Conservation (phyloP, 2,329 filamentous ascomycete genomes). For the Parastagonospora nodorum region DNA sequence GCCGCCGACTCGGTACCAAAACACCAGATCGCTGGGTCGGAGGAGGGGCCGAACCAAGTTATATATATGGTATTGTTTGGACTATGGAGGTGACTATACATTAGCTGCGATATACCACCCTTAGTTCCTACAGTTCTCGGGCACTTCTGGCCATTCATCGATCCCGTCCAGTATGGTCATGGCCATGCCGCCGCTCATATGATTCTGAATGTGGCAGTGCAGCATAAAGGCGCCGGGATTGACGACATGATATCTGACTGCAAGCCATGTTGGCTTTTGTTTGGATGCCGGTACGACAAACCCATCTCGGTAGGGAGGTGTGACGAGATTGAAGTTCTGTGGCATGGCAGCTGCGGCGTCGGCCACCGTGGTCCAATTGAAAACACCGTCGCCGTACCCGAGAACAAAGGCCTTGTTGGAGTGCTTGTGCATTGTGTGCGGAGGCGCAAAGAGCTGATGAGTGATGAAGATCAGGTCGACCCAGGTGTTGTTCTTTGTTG, state of each 20-base stretch:
- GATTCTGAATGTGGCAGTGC: conserved; percentile 58
- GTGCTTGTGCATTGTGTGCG: conserved; percentile 69
- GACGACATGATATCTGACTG: conserved; percentile 52
- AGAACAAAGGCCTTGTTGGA: conserved; percentile 64
- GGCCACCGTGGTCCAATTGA: conserved; percentile 59
- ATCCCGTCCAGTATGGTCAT: conserved; percentile 55
- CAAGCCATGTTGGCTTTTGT: conserved; percentile 45
- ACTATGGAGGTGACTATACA: conserved; percentile 6
- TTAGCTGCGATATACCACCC: background rate
- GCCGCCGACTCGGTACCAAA: too few relatives aligned
- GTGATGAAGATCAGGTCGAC: conserved; percentile 39
- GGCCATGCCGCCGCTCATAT: conserved; percentile 56
- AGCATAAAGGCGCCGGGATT: conserved; percentile 56
- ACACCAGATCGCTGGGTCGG: background rate
- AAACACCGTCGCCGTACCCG: conserved; percentile 55
- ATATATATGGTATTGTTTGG: background rate
- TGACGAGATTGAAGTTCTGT: conserved; percentile 61
- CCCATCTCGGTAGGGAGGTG: conserved; percentile 60
- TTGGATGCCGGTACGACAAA: conserved; percentile 45
- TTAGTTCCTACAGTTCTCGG: conserved; percentile 22
- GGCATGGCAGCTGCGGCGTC: conserved; percentile 56
- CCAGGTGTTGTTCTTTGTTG: conserved; percentile 40
- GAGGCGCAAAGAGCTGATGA: conserved; percentile 48
- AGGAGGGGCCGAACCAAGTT: conserved; percentile 1
- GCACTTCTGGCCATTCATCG: conserved; percentile 51